Conservation (phyloP, 1,284 basidiomycete species). For the Tetrapyrgos nigripes region DNA sequence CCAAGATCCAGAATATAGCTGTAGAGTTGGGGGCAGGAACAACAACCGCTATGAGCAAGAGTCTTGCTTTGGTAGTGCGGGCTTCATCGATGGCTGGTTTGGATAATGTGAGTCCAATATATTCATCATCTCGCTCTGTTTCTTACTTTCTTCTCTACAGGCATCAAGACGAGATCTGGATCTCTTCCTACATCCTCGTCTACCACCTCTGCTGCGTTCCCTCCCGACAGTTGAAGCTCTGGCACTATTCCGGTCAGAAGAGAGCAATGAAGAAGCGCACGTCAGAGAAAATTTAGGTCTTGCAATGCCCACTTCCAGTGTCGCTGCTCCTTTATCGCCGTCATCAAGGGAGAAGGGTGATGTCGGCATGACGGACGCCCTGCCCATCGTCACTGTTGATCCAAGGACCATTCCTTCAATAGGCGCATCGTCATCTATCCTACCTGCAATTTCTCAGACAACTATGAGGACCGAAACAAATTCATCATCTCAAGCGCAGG, state of each 20-base stretch:
- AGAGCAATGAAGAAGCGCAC: slow-evolving; percentile 63
- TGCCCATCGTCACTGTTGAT: background rate
- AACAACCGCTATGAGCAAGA: slow-evolving; percentile 63
- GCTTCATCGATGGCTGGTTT: slow-evolving; percentile 27
- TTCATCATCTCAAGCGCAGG: too few species aligned
- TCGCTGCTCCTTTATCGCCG: slow-evolving; percentile 9
- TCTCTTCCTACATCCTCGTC: slow-evolving; percentile 74
- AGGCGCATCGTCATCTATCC: too few species aligned
- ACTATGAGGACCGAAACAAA: too few species aligned
- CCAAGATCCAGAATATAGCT: slow-evolving; percentile 53
- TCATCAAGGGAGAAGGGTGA: slow-evolving; percentile 27
- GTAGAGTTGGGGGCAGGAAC: slow-evolving; percentile 59
- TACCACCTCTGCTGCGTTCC: slow-evolving; percentile 74
- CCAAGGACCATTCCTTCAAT: too few species aligned
- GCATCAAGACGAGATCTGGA: slow-evolving; percentile 52
- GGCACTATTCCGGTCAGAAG: slow-evolving; percentile 65
- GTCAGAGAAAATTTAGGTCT: slow-evolving; percentile 50
- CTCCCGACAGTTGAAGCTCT: slow-evolving; percentile 69
- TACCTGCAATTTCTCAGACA: too few species aligned
- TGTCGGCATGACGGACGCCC: slow-evolving; percentile 16
- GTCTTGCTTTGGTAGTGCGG: slow-evolving; percentile 57
- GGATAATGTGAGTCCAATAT: slow-evolving; percentile 38
- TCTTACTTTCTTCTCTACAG: slow-evolving; percentile 6
- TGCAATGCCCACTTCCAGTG: slow-evolving; percentile 13
- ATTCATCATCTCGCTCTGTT: background rate